A percentile compares a stretch with the other conserved stretches of the same genome.
phyloP scores from a whole-genome alignment of 2,329 filamentous ascomycete species.

The Epicoccum sorghinum region DNA sequence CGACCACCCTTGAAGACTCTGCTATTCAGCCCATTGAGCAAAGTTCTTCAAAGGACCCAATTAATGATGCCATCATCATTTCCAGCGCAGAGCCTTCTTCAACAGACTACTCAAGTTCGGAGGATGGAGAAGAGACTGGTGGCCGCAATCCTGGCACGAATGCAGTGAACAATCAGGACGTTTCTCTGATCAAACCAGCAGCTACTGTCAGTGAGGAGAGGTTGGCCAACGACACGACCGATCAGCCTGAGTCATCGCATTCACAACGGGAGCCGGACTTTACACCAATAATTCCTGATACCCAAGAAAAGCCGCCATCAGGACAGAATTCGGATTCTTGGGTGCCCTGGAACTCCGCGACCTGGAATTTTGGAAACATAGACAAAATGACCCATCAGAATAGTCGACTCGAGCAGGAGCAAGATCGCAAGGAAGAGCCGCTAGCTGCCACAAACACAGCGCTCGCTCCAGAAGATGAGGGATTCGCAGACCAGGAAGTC shows the following conservation, averaged over 20 bases:
- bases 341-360: conserved; percentile 4
- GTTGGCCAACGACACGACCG: too few relatives aligned
- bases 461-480: conserved; percentile 10
- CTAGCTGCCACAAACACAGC: not conserved
- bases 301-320: conserved; percentile 1
- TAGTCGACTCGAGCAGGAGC: not conserved
- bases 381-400: not conserved
- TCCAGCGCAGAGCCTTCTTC: conserved; percentile 15
- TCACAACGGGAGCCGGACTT: not conserved
- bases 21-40: not conserved
- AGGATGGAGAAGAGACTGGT: not conserved
- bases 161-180: too few relatives aligned
- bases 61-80: conserved; percentile 8
- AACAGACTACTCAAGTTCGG: conserved; percentile 6
- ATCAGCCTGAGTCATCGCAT: too few relatives aligned
- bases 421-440: not conserved
- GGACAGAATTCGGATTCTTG: not conserved
- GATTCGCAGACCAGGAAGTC: conserved; percentile 10
- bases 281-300: not conserved
- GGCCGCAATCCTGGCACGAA: too few relatives aligned
- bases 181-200: not conserved
- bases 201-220: not conserved
- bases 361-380: conserved; percentile 13
- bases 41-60: not conserved
- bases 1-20: not conserved